These are phyloP conservation scores for Thelephora ganbajun DNA, from an alignment of 768 basidiomycete species.

Conservation along the genomic window DNA sequence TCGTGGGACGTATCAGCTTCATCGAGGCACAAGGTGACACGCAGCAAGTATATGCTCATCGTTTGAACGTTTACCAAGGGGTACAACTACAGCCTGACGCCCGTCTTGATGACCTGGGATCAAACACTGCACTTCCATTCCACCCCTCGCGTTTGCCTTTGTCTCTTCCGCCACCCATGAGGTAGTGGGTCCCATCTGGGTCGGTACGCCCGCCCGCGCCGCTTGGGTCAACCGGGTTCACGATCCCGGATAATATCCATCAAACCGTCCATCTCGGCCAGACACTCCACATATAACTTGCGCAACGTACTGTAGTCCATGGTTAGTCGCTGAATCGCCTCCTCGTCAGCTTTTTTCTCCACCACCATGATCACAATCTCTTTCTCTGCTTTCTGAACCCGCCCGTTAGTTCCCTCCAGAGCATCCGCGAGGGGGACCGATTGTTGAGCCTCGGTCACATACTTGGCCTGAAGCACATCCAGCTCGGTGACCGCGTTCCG, in stretches of 20 bases:
- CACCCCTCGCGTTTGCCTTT: no score
- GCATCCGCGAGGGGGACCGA: constrained; percentile 10
- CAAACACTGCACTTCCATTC: no score
- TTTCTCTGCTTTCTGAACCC: constrained; percentile 16
- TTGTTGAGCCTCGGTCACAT: constrained; percentile 10
- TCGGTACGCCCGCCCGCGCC: no score
- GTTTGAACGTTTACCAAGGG: no score
- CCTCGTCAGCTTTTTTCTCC: constrained; percentile 22
- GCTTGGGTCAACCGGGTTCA: no score
- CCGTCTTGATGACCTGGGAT: no score
- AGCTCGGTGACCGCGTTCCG: constrained; percentile 7
- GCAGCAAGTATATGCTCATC: no score
- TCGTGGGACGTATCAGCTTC: no score
- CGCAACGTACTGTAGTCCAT: constrained; percentile 17
- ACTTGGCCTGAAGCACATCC: constrained; percentile 5
- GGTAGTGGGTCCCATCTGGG: no score
- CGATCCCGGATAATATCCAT: constrained; percentile 13
- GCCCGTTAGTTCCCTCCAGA: constrained; percentile 2
- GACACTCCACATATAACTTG: constrained; percentile 19
- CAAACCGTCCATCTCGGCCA: constrained; percentile 23
- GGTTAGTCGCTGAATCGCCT: constrained; percentile 21
- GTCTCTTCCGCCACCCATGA: no score
- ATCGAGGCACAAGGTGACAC: no score
- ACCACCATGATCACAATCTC: constrained; percentile 18
- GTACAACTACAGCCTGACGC: no score